Evolutionary conservation across 495 filamentous ascomycete genomes (phyloP).

Genomic region (Podospora comata): DNA sequence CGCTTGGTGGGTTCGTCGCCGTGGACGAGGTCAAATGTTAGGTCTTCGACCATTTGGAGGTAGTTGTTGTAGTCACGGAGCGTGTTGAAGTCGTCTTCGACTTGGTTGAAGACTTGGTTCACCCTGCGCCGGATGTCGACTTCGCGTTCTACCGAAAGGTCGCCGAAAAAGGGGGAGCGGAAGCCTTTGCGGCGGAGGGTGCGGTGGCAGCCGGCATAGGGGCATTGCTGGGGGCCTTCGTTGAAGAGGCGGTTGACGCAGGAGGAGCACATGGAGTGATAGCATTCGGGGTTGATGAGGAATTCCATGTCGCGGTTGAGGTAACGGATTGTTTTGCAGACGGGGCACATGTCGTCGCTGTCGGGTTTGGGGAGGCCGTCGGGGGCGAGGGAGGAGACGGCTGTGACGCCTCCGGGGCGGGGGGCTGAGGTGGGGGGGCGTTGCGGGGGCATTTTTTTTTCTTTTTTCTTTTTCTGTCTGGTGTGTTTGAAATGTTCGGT

Average conservation of each 20-base stretch:
- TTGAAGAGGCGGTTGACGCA: slow-evolving; percentile 95
- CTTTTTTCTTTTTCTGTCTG: neutral
- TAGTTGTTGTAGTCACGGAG: slow-evolving; percentile 87
- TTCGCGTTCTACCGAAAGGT: slow-evolving; percentile 87
- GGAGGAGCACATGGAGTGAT: slow-evolving; percentile 95
- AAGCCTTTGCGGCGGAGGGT: slow-evolving; percentile 84
- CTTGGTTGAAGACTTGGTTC: slow-evolving; percentile 77
- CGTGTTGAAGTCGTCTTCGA: slow-evolving; percentile 84
- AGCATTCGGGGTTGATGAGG: slow-evolving; percentile 96
- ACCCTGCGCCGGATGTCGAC: slow-evolving; percentile 86
- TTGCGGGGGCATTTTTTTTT: slow-evolving; percentile 18
- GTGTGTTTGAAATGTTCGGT: too few species aligned
- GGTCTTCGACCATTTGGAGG: slow-evolving; percentile 85
- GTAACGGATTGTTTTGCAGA: slow-evolving; percentile 94
- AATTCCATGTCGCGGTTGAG: slow-evolving; percentile 91
- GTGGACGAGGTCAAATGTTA: slow-evolving; percentile 81
- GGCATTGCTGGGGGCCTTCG: slow-evolving; percentile 83
- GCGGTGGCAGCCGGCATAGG: slow-evolving; percentile 77
- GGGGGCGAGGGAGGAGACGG: slow-evolving; percentile 14
- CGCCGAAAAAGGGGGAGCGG: slow-evolving; percentile 82
- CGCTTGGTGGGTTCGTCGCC: slow-evolving; percentile 63
- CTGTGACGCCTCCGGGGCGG: slow-evolving; percentile 4
- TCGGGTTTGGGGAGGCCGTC: slow-evolving; percentile 22
- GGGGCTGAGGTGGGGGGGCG: slow-evolving; percentile 9
- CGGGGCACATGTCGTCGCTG: slow-evolving; percentile 78